Evolutionary conservation across 2,329 filamentous ascomycete genomes (phyloP).

Genomic region (Penicillium italicum): DNA sequence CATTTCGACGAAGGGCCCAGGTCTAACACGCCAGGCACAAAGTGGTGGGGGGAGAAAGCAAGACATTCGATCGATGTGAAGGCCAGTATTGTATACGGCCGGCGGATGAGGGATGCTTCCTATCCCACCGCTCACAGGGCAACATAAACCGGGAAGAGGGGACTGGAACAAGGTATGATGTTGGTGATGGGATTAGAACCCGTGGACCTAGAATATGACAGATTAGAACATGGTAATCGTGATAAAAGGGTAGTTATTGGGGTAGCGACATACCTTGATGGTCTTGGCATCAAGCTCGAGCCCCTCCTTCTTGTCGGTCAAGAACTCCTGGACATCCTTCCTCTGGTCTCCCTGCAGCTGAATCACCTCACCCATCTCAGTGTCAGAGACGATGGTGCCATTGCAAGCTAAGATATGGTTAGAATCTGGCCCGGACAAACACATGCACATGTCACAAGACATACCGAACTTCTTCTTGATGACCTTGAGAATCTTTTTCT

Average conservation of each 20-base stretch:
- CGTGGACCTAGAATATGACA: conserved; percentile 44
- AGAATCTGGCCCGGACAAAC: conserved; percentile 10
- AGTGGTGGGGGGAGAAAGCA: conserved; percentile 24
- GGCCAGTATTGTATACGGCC: conserved; percentile 17
- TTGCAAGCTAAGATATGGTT: conserved; percentile 71
- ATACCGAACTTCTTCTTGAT: conserved; percentile 99
- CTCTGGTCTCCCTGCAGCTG: conserved; percentile 99
- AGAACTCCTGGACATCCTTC: conserved; percentile 97
- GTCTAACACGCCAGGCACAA: conserved; percentile 30
- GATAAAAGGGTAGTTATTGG: neutral
- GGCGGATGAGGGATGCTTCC: conserved; percentile 30
- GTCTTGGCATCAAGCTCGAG: conserved; percentile 92
- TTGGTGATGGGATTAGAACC: conserved; percentile 47
- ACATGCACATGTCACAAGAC: conserved; percentile 27
- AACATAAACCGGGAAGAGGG: conserved; percentile 42
- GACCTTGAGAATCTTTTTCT: conserved; percentile 99
- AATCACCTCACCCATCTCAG: conserved; percentile 98
- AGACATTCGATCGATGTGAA: conserved; percentile 21
- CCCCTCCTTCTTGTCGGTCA: conserved; percentile 92
- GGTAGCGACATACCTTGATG: conserved; percentile 68
- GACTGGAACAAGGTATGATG: conserved; percentile 42
- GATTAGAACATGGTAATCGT: conserved; percentile 4
- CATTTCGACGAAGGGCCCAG: conserved; percentile 31
- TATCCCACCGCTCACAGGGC: conserved; percentile 38
- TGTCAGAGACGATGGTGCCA: conserved; percentile 97